Conservation (phyloP, 345 rosid species). For the Balakata baccata region DNA sequence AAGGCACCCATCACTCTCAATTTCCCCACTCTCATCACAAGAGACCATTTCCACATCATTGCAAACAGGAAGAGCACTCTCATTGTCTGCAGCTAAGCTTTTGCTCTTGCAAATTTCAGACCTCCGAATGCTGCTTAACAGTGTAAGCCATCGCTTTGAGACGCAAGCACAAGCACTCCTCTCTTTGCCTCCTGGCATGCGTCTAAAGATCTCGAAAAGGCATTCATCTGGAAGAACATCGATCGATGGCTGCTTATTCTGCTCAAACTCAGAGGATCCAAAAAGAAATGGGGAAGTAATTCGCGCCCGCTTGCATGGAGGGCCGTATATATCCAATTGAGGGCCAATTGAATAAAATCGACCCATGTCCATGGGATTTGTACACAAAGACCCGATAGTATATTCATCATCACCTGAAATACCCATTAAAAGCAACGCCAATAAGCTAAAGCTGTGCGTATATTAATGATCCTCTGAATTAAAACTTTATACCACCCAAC, state of each 20-base stretch:
- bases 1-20: slow-evolving; percentile 49
- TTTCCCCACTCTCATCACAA: slow-evolving; percentile 27
- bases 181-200: slow-evolving; percentile 48
- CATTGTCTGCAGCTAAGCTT: slow-evolving; percentile 7
- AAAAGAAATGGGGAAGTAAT: slow-evolving; percentile 32
- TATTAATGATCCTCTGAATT: neutral
- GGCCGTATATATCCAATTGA: slow-evolving; percentile 43
- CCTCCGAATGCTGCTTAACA: slow-evolving; percentile 50
- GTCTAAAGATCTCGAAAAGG: slow-evolving; percentile 67
- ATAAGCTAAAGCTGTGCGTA: slow-evolving; percentile 16
- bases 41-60: slow-evolving; percentile 41
- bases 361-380: slow-evolving; percentile 41
- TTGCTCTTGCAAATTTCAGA: slow-evolving; percentile 35
- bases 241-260: slow-evolving; percentile 43
- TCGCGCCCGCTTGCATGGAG: slow-evolving; percentile 67
- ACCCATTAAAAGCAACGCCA: slow-evolving; percentile 16
- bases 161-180: slow-evolving; percentile 59
- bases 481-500: neutral
- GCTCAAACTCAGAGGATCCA: slow-evolving; percentile 27
- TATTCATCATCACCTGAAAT: slow-evolving; percentile 62
- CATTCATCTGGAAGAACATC: slow-evolving; percentile 73
- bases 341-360: slow-evolving; percentile 41
- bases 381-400: slow-evolving; percentile 42
- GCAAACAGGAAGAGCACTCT: slow-evolving; percentile 20
- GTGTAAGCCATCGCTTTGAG: slow-evolving; percentile 64